A percentile compares a stretch with the other conserved stretches of the same genome.
Conservation (phyloP, 2,329 filamentous ascomycete genomes). For the Apiospora koreana region DNA sequence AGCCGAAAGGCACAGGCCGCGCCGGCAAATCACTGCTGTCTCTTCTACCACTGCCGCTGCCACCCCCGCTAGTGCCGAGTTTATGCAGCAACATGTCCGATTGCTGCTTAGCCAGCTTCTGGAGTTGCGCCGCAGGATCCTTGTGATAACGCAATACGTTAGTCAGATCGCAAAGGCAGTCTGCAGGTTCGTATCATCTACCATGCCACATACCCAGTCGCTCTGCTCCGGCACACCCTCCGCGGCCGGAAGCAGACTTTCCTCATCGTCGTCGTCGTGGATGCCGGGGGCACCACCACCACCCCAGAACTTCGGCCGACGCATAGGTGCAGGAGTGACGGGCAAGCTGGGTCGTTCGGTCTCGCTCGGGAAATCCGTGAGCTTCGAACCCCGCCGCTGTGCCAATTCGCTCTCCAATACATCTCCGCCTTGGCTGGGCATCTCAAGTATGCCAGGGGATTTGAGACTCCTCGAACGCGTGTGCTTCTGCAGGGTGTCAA, state of each 20-base stretch:
- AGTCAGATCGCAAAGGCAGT: slow-evolving; percentile 58
- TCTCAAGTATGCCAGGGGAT: slow-evolving; percentile 26
- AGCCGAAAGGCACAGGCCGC: slow-evolving; percentile 54
- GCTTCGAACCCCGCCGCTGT: slow-evolving; percentile 54
- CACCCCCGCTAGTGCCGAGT: slow-evolving; percentile 39
- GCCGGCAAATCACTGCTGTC: slow-evolving; percentile 47
- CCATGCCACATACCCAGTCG: slow-evolving; percentile 88
- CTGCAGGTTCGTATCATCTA: slow-evolving; percentile 46
- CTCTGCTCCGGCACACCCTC: slow-evolving; percentile 83
- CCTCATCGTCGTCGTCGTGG: slow-evolving; percentile 52
- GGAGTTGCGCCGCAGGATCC: slow-evolving; percentile 71
- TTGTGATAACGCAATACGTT: slow-evolving; percentile 53
- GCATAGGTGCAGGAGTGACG: slow-evolving; percentile 83
- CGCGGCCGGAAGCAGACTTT: slow-evolving; percentile 68
- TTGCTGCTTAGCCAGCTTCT: slow-evolving; percentile 69
- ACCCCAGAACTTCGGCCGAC: slow-evolving; percentile 68
- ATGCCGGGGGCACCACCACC: slow-evolving; percentile 39
- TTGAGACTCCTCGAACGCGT: slow-evolving; percentile 38
- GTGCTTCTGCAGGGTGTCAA: slow-evolving; percentile 72
- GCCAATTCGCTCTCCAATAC: slow-evolving; percentile 34
- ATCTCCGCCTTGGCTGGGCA: slow-evolving; percentile 25
- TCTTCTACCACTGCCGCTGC: slow-evolving; percentile 28
- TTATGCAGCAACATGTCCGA: slow-evolving; percentile 60
- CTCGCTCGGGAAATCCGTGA: slow-evolving; percentile 87
- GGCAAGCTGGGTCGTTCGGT: slow-evolving; percentile 83